Base-by-base conservation (phyloP, 306 rosid species). In the Cucurbita argyrosperma region DNA sequence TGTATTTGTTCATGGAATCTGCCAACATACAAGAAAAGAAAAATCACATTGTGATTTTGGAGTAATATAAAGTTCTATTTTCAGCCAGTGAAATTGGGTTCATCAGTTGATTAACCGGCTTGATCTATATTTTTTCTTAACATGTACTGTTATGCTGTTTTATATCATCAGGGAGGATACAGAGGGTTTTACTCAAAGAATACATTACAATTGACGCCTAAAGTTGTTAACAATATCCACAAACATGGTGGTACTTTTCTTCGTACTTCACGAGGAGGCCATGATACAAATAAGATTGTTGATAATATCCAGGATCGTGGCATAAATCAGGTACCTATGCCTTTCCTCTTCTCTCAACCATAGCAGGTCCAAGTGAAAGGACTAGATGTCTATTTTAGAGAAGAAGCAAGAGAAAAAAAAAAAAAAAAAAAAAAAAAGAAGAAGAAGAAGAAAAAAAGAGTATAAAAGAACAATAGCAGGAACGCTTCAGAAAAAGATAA, bases 191-290 rank as follows among this genome's bases (percentile, higher is more conserved):
- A 90, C 85, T 89, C 97, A 7, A 94, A 85, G 83, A 94, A 94
- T 76, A 90, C 96, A 11, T 30, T 75, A 83, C 80, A n/a, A 59
- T 80, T 90, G 87, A 90, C 90, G 16, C 88, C 97, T 35, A 90
- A 85, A 88, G 88, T 89, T 71, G 96, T 90, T 79, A 84, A 82
- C 76, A 84, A 94, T 78, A 88, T 94, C 69, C 98, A 90, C 83
- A 90, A 90, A 80, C 87, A 86, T 9, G 98, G 97, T 79, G 98
- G 98, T 30, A 90, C 95, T 66, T 82, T 88, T 84, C 98, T 94
- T 78, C 85, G 86, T 64, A 90, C 98, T 77, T 94, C 98, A 78
- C 89, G 97, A 26, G 98, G 98, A 79, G 98, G 96, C 71, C 96
- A 94, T 83, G 97, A 94, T 82, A 89, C 97, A 51, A 79, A 89